Conservation (phyloP, 225 moss, liverwort and hornwort genomes). For the Thuidium tamariscinum region DNA sequence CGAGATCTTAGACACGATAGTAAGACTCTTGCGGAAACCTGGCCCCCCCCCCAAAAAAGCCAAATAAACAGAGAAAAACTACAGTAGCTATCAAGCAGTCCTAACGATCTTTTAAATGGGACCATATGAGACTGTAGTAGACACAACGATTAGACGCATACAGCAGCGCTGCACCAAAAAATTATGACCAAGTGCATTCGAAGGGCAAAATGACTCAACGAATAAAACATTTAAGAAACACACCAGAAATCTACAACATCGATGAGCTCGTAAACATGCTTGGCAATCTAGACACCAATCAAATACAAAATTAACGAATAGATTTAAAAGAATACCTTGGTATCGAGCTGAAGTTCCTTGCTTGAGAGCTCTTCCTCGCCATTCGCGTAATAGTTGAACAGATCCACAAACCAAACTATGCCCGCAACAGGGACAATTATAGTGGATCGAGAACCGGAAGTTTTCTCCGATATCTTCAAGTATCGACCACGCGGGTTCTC, state of each 20-base stretch:
- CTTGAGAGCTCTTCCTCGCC: slow-evolving; percentile 60
- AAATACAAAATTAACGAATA: background rate
- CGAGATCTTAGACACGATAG: background rate
- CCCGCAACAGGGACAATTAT: slow-evolving; percentile 63
- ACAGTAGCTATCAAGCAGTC: background rate
- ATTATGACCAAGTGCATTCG: background rate
- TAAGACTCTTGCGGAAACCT: background rate
- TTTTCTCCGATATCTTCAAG: slow-evolving; percentile 60
- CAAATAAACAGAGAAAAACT: background rate
- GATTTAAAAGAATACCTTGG: slow-evolving; percentile 21
- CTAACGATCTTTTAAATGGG: background rate
- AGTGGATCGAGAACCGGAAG: slow-evolving; percentile 54
- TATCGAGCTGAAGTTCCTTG: slow-evolving; percentile 65
- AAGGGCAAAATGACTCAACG: background rate
- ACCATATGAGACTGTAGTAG: background rate
- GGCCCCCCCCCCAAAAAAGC: background rate
- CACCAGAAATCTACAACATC: background rate
- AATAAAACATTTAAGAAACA: background rate
- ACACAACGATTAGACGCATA: background rate
- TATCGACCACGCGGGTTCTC: slow-evolving; percentile 60
- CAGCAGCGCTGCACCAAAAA: background rate
- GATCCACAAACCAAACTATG: slow-evolving; percentile 61
- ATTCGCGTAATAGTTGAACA: slow-evolving; percentile 61
- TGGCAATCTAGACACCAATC: background rate
- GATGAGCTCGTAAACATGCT: background rate